Evolutionary conservation across 2,329 filamentous ascomycete species (phyloP), one percentile per base, ranked within the genome.

Genomic region (Keithomyces neogunnii): DNA sequence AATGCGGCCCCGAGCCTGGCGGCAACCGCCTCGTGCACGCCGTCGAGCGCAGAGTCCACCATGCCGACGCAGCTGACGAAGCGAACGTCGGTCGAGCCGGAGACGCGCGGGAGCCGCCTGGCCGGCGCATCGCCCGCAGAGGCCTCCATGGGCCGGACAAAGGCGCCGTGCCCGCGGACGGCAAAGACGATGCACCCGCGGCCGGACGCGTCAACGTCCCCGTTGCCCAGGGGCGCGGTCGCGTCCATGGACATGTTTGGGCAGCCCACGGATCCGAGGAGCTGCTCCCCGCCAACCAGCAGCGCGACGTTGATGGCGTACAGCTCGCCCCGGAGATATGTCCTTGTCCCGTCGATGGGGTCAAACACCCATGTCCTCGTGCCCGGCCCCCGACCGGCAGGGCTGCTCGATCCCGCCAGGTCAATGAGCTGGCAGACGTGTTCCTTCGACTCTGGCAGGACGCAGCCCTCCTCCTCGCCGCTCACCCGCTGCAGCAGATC

Each of bases 271-370:
- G 74, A 71, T 13, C 73, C 71, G 39, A 80, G 65, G 2, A 72
- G 63, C 60, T 82, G 77, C 51, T 66, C 62, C 3, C 77, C 75
- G 30, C 72, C 74, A 33, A 74, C 66, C 3, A 82, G 61, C 3
- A 82, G 68, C 2, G 70, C 77, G 19, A 80, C 68, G 52, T 82
- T 82, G 62, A 81, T 76, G 51, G 77, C 79, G 56, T 81, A 82
- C 45, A 79, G 71, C 57, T 79, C 67, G 5, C 75, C 73, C 9
- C 67, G 64, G 7, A 82, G 67, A 50, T 78, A 82, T 1, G 77
- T 80, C 64, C 77, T 74, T 2, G 79, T 82, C 6, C 79, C 79
- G 55, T 82, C 79, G 32, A 82, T 81, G 0, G 79, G 79, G 57
- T 82, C 79, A 57, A 82, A 81, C 0, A 82, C 71, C 78, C 79